Evolutionary conservation across 108 stramenopile genomes (phyloP), one percentile per base, ranked within the genome.

Genomic region (Pseudonitzschia pungens): DNA sequence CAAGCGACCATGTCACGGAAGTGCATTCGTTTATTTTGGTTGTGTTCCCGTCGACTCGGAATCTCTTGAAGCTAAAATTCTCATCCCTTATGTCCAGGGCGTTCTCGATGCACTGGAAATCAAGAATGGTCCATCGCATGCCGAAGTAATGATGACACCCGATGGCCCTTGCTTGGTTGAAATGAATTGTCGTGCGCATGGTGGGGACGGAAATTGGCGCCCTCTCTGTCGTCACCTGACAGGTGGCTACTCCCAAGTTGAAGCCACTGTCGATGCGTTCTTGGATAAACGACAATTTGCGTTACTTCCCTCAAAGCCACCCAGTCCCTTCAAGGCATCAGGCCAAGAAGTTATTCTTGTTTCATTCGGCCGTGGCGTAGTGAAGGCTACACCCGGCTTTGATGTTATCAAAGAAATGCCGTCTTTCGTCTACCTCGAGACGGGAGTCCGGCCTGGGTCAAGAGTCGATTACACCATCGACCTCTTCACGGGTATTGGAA

Each of bases 181-280:
- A 62, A 66, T 85, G 79, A 80, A 80, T 41, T 80, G 79, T 60
- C 86, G 94, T 18, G 87, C 88, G 29, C 98, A 98, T 68, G 97
- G 97, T 22, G 97, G 96, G 24, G 96, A 97, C 62, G 96, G 96
- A 21, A 96, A 94, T 40, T 98, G 94, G 91, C 69, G 86, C n/a
- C 84, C 86, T 4, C 76, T 98, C 24, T 89, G 88, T 22, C 77
- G 72, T n/a, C 86, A 86, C 22, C 57, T 90, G 31, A 86, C 77
- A 44, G 91, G 90, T 21, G 95, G 95, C 27, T 92, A 92, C 66
- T 90, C 88, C 26, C 95, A 98, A 79, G 90, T 96, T 22, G 90
- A 89, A 58, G 93, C 85, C 20, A 88, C 92, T 45, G 87, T 92
- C 22, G 93, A 95, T 76, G 73, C 85, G 21, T 94, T 87, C 66